Percentiles rank a stretch among this genome's conserved stretches.
Evolutionary conservation across 2,329 filamentous ascomycete species (phyloP).

Genomic region (Pseudogymnoascus sp.): DNA sequence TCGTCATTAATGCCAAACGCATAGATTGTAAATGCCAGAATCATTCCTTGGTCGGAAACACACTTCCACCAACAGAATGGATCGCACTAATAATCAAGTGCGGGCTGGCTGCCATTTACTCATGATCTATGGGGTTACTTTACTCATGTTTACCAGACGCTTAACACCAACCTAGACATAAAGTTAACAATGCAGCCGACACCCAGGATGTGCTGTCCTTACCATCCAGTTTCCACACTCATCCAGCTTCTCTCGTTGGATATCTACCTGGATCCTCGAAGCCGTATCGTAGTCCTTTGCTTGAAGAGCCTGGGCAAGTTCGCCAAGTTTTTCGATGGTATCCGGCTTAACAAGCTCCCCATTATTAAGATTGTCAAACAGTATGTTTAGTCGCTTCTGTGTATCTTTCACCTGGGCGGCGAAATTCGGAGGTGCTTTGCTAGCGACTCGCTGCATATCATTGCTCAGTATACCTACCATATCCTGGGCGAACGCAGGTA

Average conservation of each 20-base stretch:
- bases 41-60: neutral
- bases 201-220: constrained; percentile 30
- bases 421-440: constrained; percentile 79
- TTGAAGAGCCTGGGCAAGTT: constrained; percentile 60
- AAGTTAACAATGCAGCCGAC: constrained; percentile 33
- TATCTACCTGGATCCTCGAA: constrained; percentile 62
- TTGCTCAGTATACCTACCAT: constrained; percentile 73
- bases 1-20: neutral
- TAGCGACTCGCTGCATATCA: constrained; percentile 84
- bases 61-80: neutral
- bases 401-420: constrained; percentile 87
- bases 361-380: constrained; percentile 98
- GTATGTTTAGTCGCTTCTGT: constrained; percentile 80
- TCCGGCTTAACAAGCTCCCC: constrained; percentile 78
- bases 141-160: constrained; percentile 71
- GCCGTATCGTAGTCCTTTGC: constrained; percentile 63
- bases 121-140: constrained; percentile 50
- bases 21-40: neutral
- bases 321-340: constrained; percentile 61
- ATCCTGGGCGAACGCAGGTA: constrained; percentile 66
- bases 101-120: neutral
- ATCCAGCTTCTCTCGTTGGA: constrained; percentile 68
- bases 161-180: constrained; percentile 61
- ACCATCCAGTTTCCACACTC: constrained; percentile 87
- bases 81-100: neutral